These are phyloP conservation scores for Trichoderma aggressivum DNA, from an alignment of 2,329 filamentous ascomycete genomes.

Conservation along the genomic window DNA sequence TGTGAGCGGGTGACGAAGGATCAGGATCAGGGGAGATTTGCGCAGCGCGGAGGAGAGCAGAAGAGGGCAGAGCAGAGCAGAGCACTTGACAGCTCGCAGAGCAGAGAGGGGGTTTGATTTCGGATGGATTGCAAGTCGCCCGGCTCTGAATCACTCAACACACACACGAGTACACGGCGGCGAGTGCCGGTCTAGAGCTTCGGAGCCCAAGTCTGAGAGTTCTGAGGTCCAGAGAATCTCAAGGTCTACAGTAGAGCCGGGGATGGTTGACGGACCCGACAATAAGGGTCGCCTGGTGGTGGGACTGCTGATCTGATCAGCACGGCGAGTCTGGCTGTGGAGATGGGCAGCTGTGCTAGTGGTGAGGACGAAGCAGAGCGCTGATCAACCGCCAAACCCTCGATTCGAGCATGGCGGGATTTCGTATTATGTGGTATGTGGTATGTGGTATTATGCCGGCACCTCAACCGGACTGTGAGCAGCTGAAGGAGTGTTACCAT, in stretches of 20 bases:
- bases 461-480: neutral
- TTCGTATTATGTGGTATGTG: neutral
- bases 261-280: slow-evolving; percentile 14
- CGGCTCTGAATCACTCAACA: neutral
- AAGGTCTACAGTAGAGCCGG: neutral
- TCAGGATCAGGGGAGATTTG: neutral
- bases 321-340: slow-evolving; percentile 7
- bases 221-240: neutral
- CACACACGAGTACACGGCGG: neutral
- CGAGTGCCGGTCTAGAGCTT: neutral
- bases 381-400: slow-evolving; percentile 6
- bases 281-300: slow-evolving; percentile 13
- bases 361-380: neutral
- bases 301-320: slow-evolving; percentile 19
- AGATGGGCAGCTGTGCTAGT: slow-evolving; percentile 3
- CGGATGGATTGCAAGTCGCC: neutral
- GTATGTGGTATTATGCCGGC: neutral
- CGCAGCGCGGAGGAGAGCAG: neutral
- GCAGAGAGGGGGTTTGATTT: neutral
- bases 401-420: neutral
- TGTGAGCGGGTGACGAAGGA: neutral
- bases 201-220: neutral
- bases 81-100: neutral
- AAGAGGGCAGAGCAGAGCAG: neutral
- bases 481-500: neutral